phyloP scores from a whole-genome alignment of 257 asterid species.

The Verbena officinalis region DNA sequence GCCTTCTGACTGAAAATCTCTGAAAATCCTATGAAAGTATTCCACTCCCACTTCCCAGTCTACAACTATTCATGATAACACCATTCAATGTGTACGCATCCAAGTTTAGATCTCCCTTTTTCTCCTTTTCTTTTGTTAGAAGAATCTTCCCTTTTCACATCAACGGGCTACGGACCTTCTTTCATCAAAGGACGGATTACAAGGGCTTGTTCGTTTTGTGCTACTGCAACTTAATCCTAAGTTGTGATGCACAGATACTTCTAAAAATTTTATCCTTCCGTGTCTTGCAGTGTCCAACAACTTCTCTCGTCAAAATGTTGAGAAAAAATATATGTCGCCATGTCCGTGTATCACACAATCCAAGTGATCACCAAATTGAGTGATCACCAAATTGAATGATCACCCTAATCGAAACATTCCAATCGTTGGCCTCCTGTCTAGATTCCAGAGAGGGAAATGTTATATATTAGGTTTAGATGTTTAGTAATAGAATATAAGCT shows the following conservation, averaged over 20 bases:
- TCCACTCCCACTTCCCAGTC: conserved; percentile 4
- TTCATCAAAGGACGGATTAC: neutral
- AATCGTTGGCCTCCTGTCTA: neutral
- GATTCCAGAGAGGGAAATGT: neutral
- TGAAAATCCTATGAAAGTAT: conserved; percentile 10
- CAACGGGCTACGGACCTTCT: neutral
- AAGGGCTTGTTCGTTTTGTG: neutral
- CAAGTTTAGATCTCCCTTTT: neutral
- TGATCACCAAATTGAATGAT: neutral
- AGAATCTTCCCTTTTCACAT: conserved; percentile 6
- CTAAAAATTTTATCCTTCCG: too few relatives aligned
- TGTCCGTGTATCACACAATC: too few relatives aligned
- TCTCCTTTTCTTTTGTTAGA: neutral
- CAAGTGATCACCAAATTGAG: too few relatives aligned
- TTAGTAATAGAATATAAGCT: neutral
- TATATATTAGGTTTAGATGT: too few relatives aligned
- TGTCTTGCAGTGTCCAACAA: too few relatives aligned
- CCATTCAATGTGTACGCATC: conserved; percentile 6
- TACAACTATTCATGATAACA: neutral
- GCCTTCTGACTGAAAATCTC: conserved; percentile 30
- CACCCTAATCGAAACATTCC: neutral
- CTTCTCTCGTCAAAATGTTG: too few relatives aligned
- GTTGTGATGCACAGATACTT: neutral
- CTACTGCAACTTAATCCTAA: neutral
- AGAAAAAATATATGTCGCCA: too few relatives aligned